Conservation (phyloP, 2,329 filamentous ascomycete genomes). For the Hymenoscyphus fructigenus region DNA sequence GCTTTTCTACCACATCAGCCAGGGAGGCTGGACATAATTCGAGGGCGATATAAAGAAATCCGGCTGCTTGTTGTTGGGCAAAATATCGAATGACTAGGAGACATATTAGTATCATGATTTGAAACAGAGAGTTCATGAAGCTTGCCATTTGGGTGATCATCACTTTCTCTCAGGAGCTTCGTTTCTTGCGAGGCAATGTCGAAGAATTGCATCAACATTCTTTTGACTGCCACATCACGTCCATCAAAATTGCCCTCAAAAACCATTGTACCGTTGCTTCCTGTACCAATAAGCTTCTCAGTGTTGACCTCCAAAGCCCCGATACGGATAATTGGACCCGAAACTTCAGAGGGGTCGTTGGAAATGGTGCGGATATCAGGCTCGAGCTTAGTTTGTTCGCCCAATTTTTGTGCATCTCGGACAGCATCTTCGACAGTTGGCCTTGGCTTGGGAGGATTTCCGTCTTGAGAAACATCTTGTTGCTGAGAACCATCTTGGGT, state of each 20-base stretch:
- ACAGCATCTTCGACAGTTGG: conserved; percentile 59
- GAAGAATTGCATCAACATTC: conserved; percentile 94
- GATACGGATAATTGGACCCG: conserved; percentile 59
- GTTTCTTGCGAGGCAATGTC: conserved; percentile 96
- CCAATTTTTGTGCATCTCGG: conserved; percentile 58
- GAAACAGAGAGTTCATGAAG: conserved; percentile 5
- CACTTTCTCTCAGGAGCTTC: conserved; percentile 83
- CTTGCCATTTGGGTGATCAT: conserved; percentile 84
- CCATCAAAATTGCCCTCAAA: conserved; percentile 94
- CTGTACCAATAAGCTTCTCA: conserved; percentile 66
- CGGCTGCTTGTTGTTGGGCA: conserved; percentile 81
- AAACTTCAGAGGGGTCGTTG: conserved; percentile 59
- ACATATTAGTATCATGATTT: conserved; percentile 30
- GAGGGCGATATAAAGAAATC: conserved; percentile 93
- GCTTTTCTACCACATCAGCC: conserved; percentile 84
- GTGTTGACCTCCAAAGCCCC: conserved; percentile 64
- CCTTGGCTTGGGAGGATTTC: conserved; percentile 36
- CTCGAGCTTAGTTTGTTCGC: conserved; percentile 52
- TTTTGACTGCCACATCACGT: conserved; percentile 90
- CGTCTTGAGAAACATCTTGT: conserved; percentile 39
- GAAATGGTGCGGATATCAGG: conserved; percentile 60
- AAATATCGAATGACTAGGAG: conserved; percentile 85
- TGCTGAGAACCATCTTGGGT: conserved; percentile 14
- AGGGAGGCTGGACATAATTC: conserved; percentile 93
- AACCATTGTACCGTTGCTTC: conserved; percentile 95